These are phyloP conservation scores for Craspedostauros australis DNA, from an alignment of 108 stramenopile genomes.

Conservation along the genomic window DNA sequence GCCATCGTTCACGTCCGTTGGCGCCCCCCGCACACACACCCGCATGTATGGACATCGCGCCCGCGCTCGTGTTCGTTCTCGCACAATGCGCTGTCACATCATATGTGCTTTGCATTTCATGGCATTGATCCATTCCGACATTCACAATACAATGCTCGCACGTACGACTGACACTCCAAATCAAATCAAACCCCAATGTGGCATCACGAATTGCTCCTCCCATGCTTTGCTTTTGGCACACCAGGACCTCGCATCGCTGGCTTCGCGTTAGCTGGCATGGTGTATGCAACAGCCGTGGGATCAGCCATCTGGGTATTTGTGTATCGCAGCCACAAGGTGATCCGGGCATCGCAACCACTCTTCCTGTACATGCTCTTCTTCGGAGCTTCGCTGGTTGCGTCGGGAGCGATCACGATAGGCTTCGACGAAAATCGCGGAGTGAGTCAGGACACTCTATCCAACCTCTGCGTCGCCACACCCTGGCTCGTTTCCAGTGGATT, in stretches of 20 bases:
- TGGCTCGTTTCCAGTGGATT: constrained; percentile 20
- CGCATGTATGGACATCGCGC: too few relatives aligned
- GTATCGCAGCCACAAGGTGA: constrained; percentile 6
- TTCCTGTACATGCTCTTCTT: constrained; percentile 11
- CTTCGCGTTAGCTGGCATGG: constrained; percentile 13
- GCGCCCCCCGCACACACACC: too few relatives aligned
- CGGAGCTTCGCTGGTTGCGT: constrained; percentile 1
- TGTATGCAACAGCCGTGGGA: not conserved
- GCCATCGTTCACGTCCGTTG: too few relatives aligned
- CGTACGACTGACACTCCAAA: too few relatives aligned
- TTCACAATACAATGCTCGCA: too few relatives aligned
- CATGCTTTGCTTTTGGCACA: too few relatives aligned
- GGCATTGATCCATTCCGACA: too few relatives aligned
- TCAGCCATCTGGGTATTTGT: constrained; percentile 11
- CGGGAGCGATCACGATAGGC: constrained; percentile 9
- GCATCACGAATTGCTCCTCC: too few relatives aligned
- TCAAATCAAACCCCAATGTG: too few relatives aligned
- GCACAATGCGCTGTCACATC: too few relatives aligned
- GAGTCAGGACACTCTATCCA: not conserved
- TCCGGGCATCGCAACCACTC: constrained; percentile 13
- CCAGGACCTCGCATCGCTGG: constrained; percentile 17
- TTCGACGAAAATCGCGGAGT: constrained; percentile 22
- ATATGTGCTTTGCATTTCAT: too few relatives aligned
- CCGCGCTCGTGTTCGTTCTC: too few relatives aligned
- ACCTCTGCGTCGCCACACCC: constrained; percentile 6